Conservation (phyloP, 805 yeast genomes). For the Limtongia smithiae region DNA sequence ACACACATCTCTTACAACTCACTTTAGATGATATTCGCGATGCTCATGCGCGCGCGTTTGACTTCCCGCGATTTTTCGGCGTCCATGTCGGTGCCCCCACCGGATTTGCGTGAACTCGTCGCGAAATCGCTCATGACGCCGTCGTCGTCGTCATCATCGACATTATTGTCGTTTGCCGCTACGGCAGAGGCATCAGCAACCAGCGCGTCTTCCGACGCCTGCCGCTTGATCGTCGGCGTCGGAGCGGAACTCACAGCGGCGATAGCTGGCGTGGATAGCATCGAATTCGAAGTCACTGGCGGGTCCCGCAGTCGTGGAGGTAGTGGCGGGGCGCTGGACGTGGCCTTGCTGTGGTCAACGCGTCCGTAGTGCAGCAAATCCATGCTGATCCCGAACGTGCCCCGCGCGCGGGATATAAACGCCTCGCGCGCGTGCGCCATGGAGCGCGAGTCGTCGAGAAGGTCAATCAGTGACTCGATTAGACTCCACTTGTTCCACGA, state of each 20-base stretch:
- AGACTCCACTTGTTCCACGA: slow-evolving; percentile 16
- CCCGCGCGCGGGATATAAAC: slow-evolving; percentile 9
- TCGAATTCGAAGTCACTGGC: background rate
- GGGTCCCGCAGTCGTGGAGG: background rate
- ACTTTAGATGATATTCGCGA: slow-evolving; percentile 20
- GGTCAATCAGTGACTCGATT: slow-evolving; percentile 6
- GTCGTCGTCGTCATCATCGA: no score
- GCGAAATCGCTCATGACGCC: no score
- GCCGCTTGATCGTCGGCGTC: no score
- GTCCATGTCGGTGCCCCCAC: slow-evolving; percentile 2
- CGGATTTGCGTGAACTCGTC: no score
- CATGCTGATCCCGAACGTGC: slow-evolving; percentile 6
- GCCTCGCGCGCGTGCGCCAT: slow-evolving; percentile 5
- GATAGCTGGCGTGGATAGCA: no score
- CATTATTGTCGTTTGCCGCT: no score
- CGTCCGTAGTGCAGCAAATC: slow-evolving; percentile 1
- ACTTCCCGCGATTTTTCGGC: slow-evolving; percentile 3
- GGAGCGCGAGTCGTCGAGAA: slow-evolving; percentile 4
- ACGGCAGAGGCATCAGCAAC: no score
- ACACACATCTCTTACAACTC: background rate
- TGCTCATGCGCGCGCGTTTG: slow-evolving; percentile 21
- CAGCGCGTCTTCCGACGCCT: no score
- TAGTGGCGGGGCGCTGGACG: background rate
- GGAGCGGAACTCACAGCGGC: no score
- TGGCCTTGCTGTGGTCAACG: background rate